Base-by-base conservation (phyloP, 257 asterid genomes). In the Coffea eugenioides region DNA sequence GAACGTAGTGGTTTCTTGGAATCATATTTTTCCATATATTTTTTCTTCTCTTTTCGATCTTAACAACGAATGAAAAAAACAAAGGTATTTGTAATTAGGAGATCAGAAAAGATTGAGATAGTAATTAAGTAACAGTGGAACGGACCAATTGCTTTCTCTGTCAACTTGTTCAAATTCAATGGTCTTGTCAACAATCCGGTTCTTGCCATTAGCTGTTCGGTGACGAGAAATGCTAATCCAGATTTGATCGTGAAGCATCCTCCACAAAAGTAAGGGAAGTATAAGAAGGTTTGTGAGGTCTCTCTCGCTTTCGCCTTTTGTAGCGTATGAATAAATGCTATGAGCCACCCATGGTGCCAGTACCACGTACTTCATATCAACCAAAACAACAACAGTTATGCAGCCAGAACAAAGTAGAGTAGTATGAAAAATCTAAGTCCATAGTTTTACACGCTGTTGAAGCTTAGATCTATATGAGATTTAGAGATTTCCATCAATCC, bases 131-230 rank as follows among this genome's bases (percentile, higher is more conserved):
- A 31, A 31, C 34, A 31, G 34, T 31, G 0, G 34, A 31, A 39
- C 8, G 8, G 51, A 94, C 98, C 97, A 94, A 75, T 90, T 94
- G 52, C 91, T 82, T 84, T 94, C 98, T 49, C 98, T 62, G 43
- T 92, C 98, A 62, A 94, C 92, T 79, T 94, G 98, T 8, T 94
- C 98, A 57, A 94, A 94, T 13, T 94, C 98, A 39, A 94, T 94
- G 84, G 68, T 80, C 88, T 88, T 91, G 54, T 94, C 98, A 41
- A 94, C 92, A 3, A 94, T 94, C 52, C 98, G 59, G 71, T 83
- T 89, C 10, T 71, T 74, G 18, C 98, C 98, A 65, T 86, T 92
- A 25, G 98, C 98, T 0, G 97, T 92, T 36, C 89, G 83, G 45
- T 90, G 77, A 14, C 98, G 94, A 8, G 97, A 92, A 39, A 84